phyloP scores from a whole-genome alignment of 2,329 filamentous ascomycete genomes.

The Ophiostoma ulmi region DNA sequence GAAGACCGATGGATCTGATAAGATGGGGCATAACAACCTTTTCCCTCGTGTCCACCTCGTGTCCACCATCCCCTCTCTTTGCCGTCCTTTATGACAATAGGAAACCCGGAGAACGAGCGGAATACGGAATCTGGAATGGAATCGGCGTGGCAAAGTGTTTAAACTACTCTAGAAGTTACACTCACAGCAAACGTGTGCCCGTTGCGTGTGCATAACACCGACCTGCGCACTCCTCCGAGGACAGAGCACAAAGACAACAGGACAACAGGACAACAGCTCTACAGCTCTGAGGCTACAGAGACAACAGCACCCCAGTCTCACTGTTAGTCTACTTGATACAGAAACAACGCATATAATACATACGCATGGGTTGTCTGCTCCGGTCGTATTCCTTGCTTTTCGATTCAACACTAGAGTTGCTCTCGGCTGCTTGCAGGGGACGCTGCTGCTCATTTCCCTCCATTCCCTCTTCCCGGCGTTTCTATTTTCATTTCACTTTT shows the following conservation, averaged over 20 bases:
- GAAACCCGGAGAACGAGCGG: not conserved
- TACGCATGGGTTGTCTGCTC: not conserved
- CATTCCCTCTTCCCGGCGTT: not conserved
- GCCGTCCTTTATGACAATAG: not conserved
- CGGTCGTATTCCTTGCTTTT: slow-evolving; percentile 2
- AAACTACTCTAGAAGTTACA: not conserved
- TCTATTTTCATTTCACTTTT: not conserved
- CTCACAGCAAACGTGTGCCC: not conserved
- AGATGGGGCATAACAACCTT: slow-evolving; percentile 22
- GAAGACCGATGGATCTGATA: slow-evolving; percentile 26
- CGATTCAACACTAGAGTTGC: not conserved
- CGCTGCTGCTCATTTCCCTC: not conserved
- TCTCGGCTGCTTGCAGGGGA: slow-evolving; percentile 5
- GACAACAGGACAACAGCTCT: not conserved
- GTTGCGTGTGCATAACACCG: not conserved
- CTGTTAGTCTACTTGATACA: not conserved
- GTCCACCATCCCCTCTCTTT: slow-evolving; percentile 8
- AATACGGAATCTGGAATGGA: not conserved
- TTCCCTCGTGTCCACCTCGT: not conserved
- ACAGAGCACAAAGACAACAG: not conserved
- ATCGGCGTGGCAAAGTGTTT: not conserved
- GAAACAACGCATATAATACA: not conserved
- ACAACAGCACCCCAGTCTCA: too few relatives aligned
- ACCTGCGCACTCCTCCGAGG: not conserved
- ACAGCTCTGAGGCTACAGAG: too few relatives aligned